These are phyloP conservation scores for Eucalyptus tenuipes DNA, from an alignment of 345 rosid species.

Conservation along the genomic window DNA sequence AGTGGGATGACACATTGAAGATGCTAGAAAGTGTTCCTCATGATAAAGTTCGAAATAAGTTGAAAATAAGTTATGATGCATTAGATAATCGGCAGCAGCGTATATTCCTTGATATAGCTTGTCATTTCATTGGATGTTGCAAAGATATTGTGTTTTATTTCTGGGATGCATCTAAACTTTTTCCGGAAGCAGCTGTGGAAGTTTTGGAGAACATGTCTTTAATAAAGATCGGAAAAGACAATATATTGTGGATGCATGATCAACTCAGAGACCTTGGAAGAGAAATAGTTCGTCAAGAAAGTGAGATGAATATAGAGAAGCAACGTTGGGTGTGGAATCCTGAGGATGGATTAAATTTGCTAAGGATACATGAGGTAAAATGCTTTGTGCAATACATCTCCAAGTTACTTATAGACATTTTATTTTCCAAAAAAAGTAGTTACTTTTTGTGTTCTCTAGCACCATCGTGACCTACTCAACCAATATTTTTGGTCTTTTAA, in stretches of 20 bases:
- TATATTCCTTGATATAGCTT: neutral
- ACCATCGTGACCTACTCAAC: neutral
- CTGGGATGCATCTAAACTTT: neutral
- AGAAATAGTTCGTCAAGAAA: neutral
- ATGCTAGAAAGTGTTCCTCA: neutral
- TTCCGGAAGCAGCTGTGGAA: neutral
- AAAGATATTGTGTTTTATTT: neutral
- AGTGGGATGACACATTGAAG: neutral
- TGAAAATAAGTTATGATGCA: neutral
- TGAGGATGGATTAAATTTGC: fast-evolving
- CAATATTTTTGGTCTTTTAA: neutral
- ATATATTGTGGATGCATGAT: neutral
- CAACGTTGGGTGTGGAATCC: neutral
- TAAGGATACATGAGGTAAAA: neutral
- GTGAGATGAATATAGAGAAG: neutral
- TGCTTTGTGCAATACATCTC: neutral
- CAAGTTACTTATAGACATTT: neutral
- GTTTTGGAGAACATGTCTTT: neutral
- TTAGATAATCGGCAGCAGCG: neutral
- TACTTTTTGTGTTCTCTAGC: neutral
- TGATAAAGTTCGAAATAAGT: neutral
- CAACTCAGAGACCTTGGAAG: neutral
- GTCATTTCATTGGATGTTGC: neutral
- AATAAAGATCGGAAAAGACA: neutral
- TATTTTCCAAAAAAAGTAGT: no score